These are phyloP conservation scores for Physcia stellaris DNA, from an alignment of 495 filamentous ascomycete species.

Conservation along the genomic window DNA sequence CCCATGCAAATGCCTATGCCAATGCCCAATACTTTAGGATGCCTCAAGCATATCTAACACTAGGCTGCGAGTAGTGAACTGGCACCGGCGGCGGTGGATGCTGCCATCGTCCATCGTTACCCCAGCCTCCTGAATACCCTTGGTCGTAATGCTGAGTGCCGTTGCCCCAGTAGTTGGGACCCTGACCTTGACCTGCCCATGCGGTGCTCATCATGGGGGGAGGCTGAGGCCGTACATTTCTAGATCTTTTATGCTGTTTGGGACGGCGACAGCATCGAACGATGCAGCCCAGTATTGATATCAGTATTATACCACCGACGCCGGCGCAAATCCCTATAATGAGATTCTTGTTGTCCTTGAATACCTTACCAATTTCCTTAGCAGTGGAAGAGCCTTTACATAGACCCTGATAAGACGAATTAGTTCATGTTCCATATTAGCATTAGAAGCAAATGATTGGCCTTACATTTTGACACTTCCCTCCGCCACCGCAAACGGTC, in stretches of 20 bases:
- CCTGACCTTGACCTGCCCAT: slow-evolving; percentile 10
- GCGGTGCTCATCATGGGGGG: slow-evolving; percentile 12
- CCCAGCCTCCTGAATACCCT: not conserved
- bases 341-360: slow-evolving; percentile 55
- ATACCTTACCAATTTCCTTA: slow-evolving; percentile 51
- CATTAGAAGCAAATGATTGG: not conserved
- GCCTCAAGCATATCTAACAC: slow-evolving; percentile 24
- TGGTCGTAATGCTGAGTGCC: slow-evolving; percentile 4
- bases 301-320: slow-evolving; percentile 52
- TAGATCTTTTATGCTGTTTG: slow-evolving; percentile 11
- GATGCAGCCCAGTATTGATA: slow-evolving; percentile 47
- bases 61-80: slow-evolving; percentile 14
- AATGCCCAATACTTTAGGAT: too few species aligned
- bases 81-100: slow-evolving; percentile 10
- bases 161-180: slow-evolving; percentile 4
- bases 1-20: too few species aligned
- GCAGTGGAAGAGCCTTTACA: slow-evolving; percentile 50
- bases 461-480: slow-evolving; percentile 53
- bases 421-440: slow-evolving; percentile 4
- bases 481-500: slow-evolving; percentile 72
- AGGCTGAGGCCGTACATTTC: too few species aligned
- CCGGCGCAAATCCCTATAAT: slow-evolving; percentile 60
- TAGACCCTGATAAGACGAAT: slow-evolving; percentile 27
- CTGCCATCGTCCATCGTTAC: slow-evolving; percentile 2
- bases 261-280: slow-evolving; percentile 38